Evolutionary conservation across 2,329 filamentous ascomycete genomes (phyloP), one percentile per base, ranked within the genome.

Genomic region (Aureobasidium melanogenum): DNA sequence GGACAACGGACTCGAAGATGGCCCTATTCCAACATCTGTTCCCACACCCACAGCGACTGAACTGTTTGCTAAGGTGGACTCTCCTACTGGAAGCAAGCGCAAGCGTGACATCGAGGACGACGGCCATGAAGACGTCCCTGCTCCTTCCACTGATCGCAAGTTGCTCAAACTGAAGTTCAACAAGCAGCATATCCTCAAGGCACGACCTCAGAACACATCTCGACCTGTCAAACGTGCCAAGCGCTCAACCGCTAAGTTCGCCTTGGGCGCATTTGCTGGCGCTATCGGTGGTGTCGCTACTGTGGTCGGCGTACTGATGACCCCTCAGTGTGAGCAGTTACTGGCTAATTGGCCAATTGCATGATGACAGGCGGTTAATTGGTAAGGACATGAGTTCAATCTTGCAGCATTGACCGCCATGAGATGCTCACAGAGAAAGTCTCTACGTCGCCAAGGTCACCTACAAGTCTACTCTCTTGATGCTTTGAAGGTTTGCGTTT

Each of bases 51-150:
- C 26, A 15, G 26, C 5, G n/a, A n/a, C 28, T 9, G 52, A 56
- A 17, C n/a, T 34, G 2, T 44, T 44, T 8, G 10, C n/a, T 5
- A 36, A 57, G 39, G 30, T 44, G 7, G 39, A 47, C 8, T 38
- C 41, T 8, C 22, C 54, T 2, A 36, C 28, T 28, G 48, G 59
- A 26, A n/a, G 24, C 34, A 61, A 61, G 22, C 59, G 59, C 41
- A 61, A 61, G 22, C 47, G 59, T 14, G 59, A 54, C 14, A 30
- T 28, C n/a, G 19, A 54, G 8, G 59, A 61, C 22, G 59, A 54
- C 5, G 59, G 47, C 12, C 26, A 39, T 3, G 46, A 51, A 30
- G 59, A 55, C 17, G 14, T 32, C 28, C n/a, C 43, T 47, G 30
- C 39, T 28, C 30, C 41, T n/a, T 10, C 30, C 1, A 12, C 54